Evolutionary conservation across 768 basidiomycete genomes (phyloP), one percentile per base, ranked within the genome.

Genomic region (Calocybe cyanea): DNA sequence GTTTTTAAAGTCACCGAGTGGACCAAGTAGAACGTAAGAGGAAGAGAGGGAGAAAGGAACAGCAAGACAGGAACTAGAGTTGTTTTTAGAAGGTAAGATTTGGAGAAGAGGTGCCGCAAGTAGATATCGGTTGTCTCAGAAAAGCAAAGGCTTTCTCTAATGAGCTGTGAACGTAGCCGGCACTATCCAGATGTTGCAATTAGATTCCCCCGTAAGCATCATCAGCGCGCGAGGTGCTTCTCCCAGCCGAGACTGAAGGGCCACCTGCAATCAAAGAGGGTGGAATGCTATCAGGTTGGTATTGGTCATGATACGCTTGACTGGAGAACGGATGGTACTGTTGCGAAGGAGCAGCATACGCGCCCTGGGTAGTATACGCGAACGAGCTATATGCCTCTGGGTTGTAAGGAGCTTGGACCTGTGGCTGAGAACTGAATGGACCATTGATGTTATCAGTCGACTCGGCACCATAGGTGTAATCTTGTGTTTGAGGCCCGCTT

Each of bases 361-460:
- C 54, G 19, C 57, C 68, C 46, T 70, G 48, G 18, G 58, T 51
- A 7, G 63, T 57, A 46, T 70, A 70, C 6, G 65, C 68, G 43
- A 71, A 73, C 15, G 67, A 67, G 2, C 68, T 69, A 53, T 74
- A 76, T 0, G 68, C 69, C 43, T 76, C 72, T 14, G 68, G 57
- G 43, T 73, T 68, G 53, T 72, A 73, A 13, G 63, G 48, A 3
- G 49, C 53, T 51, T 73, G 70, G 6, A 50, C 49, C 41, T 67
- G 65, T 5, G 73, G 71, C 41, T 75, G 60, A 2, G 69, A 62
- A 53, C 69, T 69, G 55, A 72, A 75, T 7, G 65, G 61, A 21
- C 69, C 70, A 28, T 28, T 5, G 25, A 5, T 28, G 25, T 28
- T 28, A 11, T 28, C n/a, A n/a, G n/a, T 6, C 14, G 31, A 19